These are phyloP conservation scores for Pyrenophora tritici-repentis DNA, from an alignment of 2,329 filamentous ascomycete genomes.

Conservation along the genomic window DNA sequence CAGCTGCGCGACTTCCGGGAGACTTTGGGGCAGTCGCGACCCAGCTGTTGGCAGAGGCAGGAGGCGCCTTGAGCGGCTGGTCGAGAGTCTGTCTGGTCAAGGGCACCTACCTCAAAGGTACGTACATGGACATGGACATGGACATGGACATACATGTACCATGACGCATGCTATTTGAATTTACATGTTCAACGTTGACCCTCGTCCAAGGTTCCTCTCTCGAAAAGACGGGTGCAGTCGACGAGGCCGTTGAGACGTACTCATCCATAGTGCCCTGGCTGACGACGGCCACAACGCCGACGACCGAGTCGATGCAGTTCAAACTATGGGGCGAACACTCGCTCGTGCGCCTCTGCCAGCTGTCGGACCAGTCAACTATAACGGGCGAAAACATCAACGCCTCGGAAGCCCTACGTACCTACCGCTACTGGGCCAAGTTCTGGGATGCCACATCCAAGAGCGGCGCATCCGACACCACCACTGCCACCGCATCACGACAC, in stretches of 20 bases:
- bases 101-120: constrained; percentile 76
- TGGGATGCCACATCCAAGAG: constrained; percentile 55
- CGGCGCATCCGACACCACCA: constrained; percentile 22
- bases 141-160: too few species aligned
- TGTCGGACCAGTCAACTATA: constrained; percentile 65
- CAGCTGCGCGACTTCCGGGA: constrained; percentile 65
- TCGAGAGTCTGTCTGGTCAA: constrained; percentile 82
- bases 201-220: constrained; percentile 51
- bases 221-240: constrained; percentile 47
- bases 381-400: constrained; percentile 34
- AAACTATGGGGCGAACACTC: constrained; percentile 79
- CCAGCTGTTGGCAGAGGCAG: constrained; percentile 31
- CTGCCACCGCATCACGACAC: constrained; percentile 25
- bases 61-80: constrained; percentile 68
- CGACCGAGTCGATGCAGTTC: constrained; percentile 59
- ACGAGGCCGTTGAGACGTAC: constrained; percentile 70
- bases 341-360: constrained; percentile 74
- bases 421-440: constrained; percentile 70
- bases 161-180: too few species aligned
- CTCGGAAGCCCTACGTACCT: constrained; percentile 52
- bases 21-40: constrained; percentile 54
- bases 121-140: constrained; percentile 22
- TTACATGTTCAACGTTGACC: constrained; percentile 8
- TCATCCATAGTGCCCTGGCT: constrained; percentile 69
- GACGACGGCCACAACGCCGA: constrained; percentile 59